Percentiles rank a stretch among this genome's conserved stretches.
Conservation (phyloP, 345 rosid species). For the Atalantia buxifolia region DNA sequence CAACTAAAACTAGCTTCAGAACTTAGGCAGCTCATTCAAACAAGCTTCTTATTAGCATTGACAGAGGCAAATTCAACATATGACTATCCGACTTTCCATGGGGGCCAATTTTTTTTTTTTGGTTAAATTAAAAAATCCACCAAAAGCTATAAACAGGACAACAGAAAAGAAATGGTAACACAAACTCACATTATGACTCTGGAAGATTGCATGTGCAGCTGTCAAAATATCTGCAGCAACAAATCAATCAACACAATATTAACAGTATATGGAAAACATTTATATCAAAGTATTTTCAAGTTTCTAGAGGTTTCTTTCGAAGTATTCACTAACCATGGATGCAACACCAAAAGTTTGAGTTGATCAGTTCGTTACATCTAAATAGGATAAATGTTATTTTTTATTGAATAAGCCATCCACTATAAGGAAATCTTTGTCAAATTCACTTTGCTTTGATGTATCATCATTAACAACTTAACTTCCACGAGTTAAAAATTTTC, state of each 20-base stretch:
- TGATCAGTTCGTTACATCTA: background rate
- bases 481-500: background rate
- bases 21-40: background rate
- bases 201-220: constrained; percentile 82
- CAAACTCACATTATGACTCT: constrained; percentile 67
- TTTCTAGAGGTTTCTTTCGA: background rate
- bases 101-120: background rate
- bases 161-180: background rate
- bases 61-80: background rate
- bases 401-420: background rate
- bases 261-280: background rate
- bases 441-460: background rate
- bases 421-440: background rate
- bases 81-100: background rate
- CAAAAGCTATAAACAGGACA: background rate
- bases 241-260: constrained; percentile 21
- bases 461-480: background rate
- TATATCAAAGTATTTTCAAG: background rate
- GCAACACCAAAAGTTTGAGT: background rate
- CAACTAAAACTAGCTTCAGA: background rate
- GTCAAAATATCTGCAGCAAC: constrained; percentile 74
- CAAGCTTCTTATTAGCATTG: background rate
- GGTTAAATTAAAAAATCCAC: background rate
- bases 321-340: background rate
- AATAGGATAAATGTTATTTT: background rate